phyloP scores from a whole-genome alignment of 2,329 filamentous ascomycete species.

The Cladophialophora bantiana region DNA sequence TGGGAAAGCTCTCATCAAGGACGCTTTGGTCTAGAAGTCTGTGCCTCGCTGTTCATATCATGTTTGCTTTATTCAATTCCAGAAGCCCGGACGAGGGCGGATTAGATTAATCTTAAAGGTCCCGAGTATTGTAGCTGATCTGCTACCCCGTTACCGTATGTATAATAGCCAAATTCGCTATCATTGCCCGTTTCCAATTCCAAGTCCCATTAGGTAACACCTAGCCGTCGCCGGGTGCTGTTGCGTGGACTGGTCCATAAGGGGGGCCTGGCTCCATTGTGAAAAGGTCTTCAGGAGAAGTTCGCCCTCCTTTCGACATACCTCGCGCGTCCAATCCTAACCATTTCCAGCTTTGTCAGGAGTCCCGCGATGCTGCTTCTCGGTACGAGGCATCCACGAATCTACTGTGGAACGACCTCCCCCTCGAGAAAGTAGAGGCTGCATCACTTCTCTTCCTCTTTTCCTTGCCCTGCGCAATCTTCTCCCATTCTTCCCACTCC shows the following conservation, averaged over 20 bases:
- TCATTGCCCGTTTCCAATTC: conserved; percentile 1
- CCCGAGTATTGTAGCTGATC: neutral
- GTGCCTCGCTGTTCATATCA: neutral
- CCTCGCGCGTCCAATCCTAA: neutral
- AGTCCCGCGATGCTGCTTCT: conserved; percentile 17
- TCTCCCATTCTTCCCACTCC: conserved; percentile 91
- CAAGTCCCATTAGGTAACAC: neutral
- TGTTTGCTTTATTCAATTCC: neutral
- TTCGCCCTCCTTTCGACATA: neutral
- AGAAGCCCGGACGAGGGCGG: neutral
- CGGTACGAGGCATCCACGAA: conserved; percentile 24
- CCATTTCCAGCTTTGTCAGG: neutral
- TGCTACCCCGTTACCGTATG: neutral
- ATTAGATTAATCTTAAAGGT: conserved; percentile 3
- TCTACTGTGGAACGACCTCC: conserved; percentile 23
- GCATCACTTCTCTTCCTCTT: conserved; percentile 43
- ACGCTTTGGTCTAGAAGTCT: neutral
- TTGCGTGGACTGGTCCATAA: neutral
- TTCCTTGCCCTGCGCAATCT: conserved; percentile 58
- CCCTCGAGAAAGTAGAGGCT: conserved; percentile 16
- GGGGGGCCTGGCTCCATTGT: neutral
- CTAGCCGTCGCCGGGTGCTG: neutral
- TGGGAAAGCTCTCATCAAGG: neutral
- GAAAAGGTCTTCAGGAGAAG: neutral
- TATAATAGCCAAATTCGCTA: neutral